Conservation (phyloP, 164 flowering plant species). For the Chimonanthus salicifolius region DNA sequence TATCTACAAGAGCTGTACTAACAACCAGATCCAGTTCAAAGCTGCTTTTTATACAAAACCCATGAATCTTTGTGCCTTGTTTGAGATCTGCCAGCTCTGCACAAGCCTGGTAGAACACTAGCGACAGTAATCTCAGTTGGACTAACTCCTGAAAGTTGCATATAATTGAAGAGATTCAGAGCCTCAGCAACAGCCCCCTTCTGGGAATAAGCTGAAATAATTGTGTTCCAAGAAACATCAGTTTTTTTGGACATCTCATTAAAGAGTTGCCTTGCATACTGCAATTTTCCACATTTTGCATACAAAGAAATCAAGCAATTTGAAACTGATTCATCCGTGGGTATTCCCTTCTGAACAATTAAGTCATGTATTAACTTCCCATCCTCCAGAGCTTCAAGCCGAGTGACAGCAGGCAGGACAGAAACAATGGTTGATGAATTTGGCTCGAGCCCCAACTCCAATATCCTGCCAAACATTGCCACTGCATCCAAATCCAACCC, state of each 20-base stretch:
- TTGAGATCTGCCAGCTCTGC: conserved; percentile 6
- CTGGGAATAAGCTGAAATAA: conserved; percentile 8
- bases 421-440: conserved; percentile 10
- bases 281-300: conserved; percentile 10
- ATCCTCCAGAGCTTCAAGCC: conserved; percentile 6
- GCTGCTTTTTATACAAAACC: conserved; percentile 1
- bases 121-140: conserved; percentile 7
- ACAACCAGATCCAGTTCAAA: conserved; percentile 7
- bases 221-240: conserved; percentile 14
- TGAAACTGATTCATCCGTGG: background rate
- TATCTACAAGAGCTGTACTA: conserved; percentile 68
- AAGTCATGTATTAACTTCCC: conserved; percentile 13
- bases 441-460: conserved; percentile 9
- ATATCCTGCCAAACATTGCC: background rate
- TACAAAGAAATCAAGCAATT: conserved; percentile 12
- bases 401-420: conserved; percentile 11
- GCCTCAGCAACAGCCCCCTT: conserved; percentile 5
- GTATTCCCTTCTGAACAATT: background rate
- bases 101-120: conserved; percentile 8
- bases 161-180: conserved; percentile 5
- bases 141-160: conserved; percentile 4
- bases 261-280: conserved; percentile 6
- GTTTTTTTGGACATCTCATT: conserved; percentile 10
- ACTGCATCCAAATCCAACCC: conserved; percentile 12
- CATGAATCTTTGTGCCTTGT: conserved; percentile 8